phyloP scores from a whole-genome alignment of 1,284 basidiomycete genomes.

The Naganishia cerealis region DNA sequence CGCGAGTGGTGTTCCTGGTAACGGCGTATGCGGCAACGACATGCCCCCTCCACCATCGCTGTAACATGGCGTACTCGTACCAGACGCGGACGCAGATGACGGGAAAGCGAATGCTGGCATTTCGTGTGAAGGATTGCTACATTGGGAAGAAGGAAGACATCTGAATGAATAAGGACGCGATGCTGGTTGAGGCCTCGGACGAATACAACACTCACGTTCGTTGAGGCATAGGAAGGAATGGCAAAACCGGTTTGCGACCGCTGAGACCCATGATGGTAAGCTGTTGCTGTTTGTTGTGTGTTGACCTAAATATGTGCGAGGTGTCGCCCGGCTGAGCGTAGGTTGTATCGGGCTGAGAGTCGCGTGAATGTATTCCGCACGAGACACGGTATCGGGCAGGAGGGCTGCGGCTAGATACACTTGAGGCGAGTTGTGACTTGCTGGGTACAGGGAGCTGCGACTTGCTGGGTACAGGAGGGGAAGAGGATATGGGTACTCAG shows the following conservation, averaged over 20 bases:
- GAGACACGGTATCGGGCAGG: no score
- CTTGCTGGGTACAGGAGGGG: no score
- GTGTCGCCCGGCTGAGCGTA: not conserved
- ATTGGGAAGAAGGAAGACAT: not conserved
- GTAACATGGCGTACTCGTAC: conserved; percentile 15
- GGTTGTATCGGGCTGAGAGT: not conserved
- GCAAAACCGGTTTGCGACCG: conserved; percentile 39
- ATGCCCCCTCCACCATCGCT: conserved; percentile 7
- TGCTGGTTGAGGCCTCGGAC: no score
- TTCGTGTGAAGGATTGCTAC: conserved; percentile 6
- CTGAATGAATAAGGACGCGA: not conserved
- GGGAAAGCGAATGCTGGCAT: conserved; percentile 25
- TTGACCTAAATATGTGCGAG: no score
- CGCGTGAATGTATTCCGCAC: not conserved
- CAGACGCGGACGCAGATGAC: conserved; percentile 4
- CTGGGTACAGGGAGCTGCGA: no score
- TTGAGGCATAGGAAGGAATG: conserved; percentile 35
- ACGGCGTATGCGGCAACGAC: conserved; percentile 38
- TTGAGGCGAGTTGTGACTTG: no score
- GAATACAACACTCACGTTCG: conserved; percentile 32
- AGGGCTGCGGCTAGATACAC: no score
- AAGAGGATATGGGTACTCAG: no score
- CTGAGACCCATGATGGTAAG: conserved; percentile 37
- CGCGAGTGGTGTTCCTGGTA: conserved; percentile 43
- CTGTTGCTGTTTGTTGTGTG: conserved; percentile 27